Percentiles rank a stretch among this genome's conserved stretches.
Conservation (phyloP, 257 asterid species). For the Catharanthus roseus region DNA sequence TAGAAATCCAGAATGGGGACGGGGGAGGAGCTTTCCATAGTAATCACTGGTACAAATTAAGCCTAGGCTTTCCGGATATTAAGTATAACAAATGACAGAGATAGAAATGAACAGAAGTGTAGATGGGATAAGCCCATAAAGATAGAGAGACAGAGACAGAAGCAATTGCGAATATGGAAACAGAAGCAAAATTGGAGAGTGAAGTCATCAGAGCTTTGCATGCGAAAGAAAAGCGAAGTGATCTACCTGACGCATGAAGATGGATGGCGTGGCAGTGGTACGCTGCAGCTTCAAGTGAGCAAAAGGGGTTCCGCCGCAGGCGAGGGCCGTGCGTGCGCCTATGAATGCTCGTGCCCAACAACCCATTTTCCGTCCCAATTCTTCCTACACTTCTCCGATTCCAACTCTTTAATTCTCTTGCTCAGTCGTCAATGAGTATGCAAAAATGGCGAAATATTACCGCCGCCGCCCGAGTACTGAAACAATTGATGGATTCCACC, state of each 20-base stretch:
- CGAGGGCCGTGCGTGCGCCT: not conserved
- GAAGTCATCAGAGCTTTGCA: not conserved
- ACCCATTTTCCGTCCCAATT: conserved; percentile 2
- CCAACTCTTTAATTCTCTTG: not conserved
- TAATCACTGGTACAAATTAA: not conserved
- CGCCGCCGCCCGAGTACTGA: not conserved
- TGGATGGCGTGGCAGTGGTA: not conserved
- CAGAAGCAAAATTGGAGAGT: not conserved
- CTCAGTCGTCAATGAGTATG: not conserved
- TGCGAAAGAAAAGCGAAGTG: not conserved
- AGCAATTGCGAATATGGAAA: not conserved
- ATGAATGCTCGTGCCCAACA: not conserved
- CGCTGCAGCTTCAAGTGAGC: too few relatives aligned
- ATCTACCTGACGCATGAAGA: conserved; percentile 20
- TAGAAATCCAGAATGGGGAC: not conserved
- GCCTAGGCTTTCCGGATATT: not conserved
- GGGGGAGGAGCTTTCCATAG: not conserved
- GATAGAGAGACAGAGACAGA: not conserved
- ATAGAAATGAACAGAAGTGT: not conserved
- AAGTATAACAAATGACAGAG: too few relatives aligned
- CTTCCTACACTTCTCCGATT: not conserved
- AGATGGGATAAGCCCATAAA: not conserved
- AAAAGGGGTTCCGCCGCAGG: not conserved
- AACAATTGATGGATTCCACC: too few relatives aligned
- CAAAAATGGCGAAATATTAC: too few relatives aligned